Conservation (phyloP, 371 early-diverging fungal genomes). For the Vavraia culicis region DNA sequence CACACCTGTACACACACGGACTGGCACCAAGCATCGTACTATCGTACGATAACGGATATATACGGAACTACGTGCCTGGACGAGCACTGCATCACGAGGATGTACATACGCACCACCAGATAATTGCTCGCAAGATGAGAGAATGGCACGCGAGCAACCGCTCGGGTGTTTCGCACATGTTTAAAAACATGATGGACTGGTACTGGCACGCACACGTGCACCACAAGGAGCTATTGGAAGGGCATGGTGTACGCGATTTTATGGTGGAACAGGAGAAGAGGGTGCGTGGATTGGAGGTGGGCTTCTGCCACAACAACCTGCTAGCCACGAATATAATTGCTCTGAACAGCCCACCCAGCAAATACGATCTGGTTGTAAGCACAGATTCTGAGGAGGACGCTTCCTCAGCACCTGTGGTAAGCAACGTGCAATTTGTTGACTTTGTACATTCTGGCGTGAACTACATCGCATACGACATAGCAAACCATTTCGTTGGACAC, state of each 20-base stretch:
- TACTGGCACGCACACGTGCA: neutral
- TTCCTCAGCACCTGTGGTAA: too few relatives aligned
- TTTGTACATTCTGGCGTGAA: constrained; percentile 1
- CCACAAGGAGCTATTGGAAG: neutral
- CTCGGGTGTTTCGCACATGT: neutral
- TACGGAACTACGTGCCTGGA: neutral
- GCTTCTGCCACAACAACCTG: constrained; percentile 2
- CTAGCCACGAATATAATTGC: neutral
- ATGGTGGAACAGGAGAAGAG: neutral
- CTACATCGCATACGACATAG: neutral
- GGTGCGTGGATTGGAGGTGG: neutral
- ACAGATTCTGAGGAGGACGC: too few relatives aligned
- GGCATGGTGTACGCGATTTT: neutral
- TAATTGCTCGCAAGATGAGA: neutral
- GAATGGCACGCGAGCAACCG: neutral
- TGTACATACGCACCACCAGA: too few relatives aligned
- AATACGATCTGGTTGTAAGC: too few relatives aligned
- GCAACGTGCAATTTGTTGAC: neutral
- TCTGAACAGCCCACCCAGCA: too few relatives aligned
- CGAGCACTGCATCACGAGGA: neutral
- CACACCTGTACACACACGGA: neutral
- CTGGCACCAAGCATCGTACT: neutral
- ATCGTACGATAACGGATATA: neutral
- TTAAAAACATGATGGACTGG: neutral
- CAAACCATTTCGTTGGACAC: constrained; percentile 4